Percentiles rank a stretch among this genome's conserved stretches.
These are phyloP conservation scores for Castanea sativa DNA, from an alignment of 306 rosid genomes.

Conservation along the genomic window DNA sequence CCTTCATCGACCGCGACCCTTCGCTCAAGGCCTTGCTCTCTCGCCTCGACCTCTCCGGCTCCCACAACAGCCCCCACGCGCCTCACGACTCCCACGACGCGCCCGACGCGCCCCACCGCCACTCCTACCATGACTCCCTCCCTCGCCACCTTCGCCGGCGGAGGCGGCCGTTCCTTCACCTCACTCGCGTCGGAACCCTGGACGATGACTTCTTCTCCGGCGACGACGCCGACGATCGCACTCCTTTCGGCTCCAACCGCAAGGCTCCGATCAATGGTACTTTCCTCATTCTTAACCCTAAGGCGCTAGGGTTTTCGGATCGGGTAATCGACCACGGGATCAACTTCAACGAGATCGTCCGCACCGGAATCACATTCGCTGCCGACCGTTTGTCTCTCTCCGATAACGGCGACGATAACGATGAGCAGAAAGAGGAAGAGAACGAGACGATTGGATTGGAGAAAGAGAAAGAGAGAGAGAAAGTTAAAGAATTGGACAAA, in stretches of 20 bases:
- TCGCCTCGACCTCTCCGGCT: constrained; percentile 70
- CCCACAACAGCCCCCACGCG: not conserved
- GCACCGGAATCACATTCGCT: constrained; percentile 59
- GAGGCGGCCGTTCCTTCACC: constrained; percentile 70
- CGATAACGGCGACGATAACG: constrained; percentile 17
- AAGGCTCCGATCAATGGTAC: constrained; percentile 47
- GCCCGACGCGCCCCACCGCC: not conserved
- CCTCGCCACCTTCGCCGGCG: constrained; percentile 42
- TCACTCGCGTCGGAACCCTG: constrained; percentile 85
- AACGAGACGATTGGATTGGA: constrained; percentile 23
- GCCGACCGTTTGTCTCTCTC: constrained; percentile 20
- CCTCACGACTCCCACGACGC: constrained; percentile 12
- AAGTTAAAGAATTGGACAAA: constrained; percentile 36
- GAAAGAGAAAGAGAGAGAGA: constrained; percentile 30
- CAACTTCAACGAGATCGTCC: constrained; percentile 67
- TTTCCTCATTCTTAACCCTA: constrained; percentile 34
- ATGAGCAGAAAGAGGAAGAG: constrained; percentile 25
- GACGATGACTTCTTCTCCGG: constrained; percentile 90
- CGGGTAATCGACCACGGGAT: constrained; percentile 58
- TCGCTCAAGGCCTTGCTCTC: constrained; percentile 70
- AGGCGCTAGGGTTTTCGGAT: constrained; percentile 62
- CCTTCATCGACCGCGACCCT: constrained; percentile 86
- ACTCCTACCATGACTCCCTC: constrained; percentile 23
- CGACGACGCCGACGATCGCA: constrained; percentile 70
- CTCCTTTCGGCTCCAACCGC: constrained; percentile 48